Evolutionary conservation across 192 early-diverging fungal genomes (phyloP).

Genomic region (Chytriomyces sp.): DNA sequence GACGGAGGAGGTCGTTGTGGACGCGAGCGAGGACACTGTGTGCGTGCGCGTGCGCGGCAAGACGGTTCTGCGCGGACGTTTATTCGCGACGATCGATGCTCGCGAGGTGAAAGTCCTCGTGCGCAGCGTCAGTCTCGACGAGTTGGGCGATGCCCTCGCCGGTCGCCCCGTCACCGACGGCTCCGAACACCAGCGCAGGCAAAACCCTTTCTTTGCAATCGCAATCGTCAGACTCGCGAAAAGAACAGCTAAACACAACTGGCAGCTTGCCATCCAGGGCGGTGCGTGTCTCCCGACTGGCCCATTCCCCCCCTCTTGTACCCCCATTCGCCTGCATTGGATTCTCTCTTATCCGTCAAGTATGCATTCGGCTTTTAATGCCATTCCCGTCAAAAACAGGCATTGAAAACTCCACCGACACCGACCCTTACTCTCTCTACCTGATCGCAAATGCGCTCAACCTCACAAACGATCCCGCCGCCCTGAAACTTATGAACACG

Average conservation of each 20-base stretch:
- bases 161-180: not conserved
- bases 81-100: slow-evolving; percentile 33
- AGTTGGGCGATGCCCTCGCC: slow-evolving; percentile 14
- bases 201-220: slow-evolving; percentile 17
- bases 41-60: slow-evolving; percentile 5
- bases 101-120: slow-evolving; percentile 23
- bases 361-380: too few species aligned
- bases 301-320: not conserved
- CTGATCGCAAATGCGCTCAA: slow-evolving; percentile 28
- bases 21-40: slow-evolving; percentile 1
- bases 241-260: slow-evolving; percentile 1
- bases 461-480: slow-evolving; percentile 18
- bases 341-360: slow-evolving; percentile 23
- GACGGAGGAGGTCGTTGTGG: slow-evolving; percentile 21
- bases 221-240: slow-evolving; percentile 9
- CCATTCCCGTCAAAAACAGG: slow-evolving; percentile 5
- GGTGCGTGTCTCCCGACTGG: not conserved
- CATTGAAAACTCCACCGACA: slow-evolving; percentile 32
- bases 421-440: slow-evolving; percentile 47
- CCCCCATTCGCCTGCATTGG: slow-evolving; percentile 8
- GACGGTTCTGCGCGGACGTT: slow-evolving; percentile 27
- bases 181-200: not conserved
- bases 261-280: slow-evolving; percentile 25
- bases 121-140: slow-evolving; percentile 25
- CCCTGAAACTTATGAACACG: slow-evolving; percentile 28